These are phyloP conservation scores for Abrus precatorius DNA, from an alignment of 306 rosid species.

Conservation along the genomic window DNA sequence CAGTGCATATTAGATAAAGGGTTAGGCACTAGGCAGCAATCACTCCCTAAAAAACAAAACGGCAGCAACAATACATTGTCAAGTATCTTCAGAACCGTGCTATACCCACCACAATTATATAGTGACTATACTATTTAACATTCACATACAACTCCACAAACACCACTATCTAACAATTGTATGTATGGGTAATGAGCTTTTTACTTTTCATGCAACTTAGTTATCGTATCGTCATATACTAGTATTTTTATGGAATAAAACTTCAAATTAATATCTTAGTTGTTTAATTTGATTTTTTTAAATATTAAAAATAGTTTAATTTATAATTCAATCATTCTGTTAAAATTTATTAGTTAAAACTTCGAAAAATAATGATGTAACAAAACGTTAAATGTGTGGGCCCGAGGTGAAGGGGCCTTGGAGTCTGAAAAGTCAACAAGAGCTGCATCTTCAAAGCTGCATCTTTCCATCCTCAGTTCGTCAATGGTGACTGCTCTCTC, in stretches of 20 bases:
- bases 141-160: not conserved
- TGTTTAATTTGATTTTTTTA: no score
- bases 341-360: no score
- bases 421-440: slow-evolving; percentile 53
- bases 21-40: not conserved
- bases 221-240: not conserved
- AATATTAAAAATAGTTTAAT: no score
- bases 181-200: not conserved
- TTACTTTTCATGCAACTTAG: not conserved
- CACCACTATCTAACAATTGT: not conserved
- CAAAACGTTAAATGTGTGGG: not conserved
- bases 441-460: slow-evolving; percentile 45
- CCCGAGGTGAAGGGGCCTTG: not conserved
- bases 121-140: not conserved
- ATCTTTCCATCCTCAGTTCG: slow-evolving; percentile 15
- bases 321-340: no score
- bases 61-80: not conserved
- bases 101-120: not conserved
- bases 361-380: no score
- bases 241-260: no score
- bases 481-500: slow-evolving; percentile 56
- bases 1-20: not conserved
- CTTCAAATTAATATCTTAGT: no score
- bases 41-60: not conserved
- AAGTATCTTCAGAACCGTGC: not conserved